Percentiles rank a stretch among this genome's conserved stretches.
Evolutionary conservation across 345 rosid species (phyloP).

Genomic region (Limnanthes douglasii): DNA sequence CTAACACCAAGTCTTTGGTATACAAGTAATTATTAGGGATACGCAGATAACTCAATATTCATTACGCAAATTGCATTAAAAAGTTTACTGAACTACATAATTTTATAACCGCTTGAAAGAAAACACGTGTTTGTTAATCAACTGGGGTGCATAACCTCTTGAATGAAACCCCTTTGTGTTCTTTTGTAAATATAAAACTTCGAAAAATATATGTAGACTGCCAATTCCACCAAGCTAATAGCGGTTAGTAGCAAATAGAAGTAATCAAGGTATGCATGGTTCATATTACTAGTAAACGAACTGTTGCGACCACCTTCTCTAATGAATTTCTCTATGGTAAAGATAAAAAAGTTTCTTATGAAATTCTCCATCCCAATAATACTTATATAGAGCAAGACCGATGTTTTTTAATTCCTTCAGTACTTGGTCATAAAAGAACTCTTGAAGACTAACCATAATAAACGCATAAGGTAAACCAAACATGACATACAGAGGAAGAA

Average conservation of each 20-base stretch:
- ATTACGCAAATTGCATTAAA: no score
- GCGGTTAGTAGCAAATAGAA: slow-evolving; percentile 41
- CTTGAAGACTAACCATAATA: slow-evolving; percentile 52
- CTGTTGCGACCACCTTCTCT: slow-evolving; percentile 23
- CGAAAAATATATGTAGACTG: slow-evolving; percentile 20
- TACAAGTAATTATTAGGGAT: no score
- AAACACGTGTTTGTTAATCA: no score
- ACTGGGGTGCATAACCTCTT: no score
- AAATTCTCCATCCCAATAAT: slow-evolving; percentile 47
- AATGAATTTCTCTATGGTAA: slow-evolving; percentile 27
- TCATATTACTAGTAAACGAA: slow-evolving; percentile 42
- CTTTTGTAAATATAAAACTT: slow-evolving; percentile 26
- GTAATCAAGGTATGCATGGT: slow-evolving; percentile 43
- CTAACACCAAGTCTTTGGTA: no score
- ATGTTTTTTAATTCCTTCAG: slow-evolving; percentile 36
- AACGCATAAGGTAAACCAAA: slow-evolving; percentile 37
- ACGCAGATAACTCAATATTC: no score
- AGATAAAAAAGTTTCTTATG: slow-evolving; percentile 36
- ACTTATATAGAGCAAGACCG: slow-evolving; percentile 47
- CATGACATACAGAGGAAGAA: slow-evolving; percentile 45
- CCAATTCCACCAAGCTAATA: slow-evolving; percentile 24
- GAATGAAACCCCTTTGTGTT: no score
- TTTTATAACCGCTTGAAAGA: no score
- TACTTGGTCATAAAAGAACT: slow-evolving; percentile 55
- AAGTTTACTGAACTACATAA: no score